Conservation (phyloP, 768 basidiomycete genomes). For the Termitomyces sp. region DNA sequence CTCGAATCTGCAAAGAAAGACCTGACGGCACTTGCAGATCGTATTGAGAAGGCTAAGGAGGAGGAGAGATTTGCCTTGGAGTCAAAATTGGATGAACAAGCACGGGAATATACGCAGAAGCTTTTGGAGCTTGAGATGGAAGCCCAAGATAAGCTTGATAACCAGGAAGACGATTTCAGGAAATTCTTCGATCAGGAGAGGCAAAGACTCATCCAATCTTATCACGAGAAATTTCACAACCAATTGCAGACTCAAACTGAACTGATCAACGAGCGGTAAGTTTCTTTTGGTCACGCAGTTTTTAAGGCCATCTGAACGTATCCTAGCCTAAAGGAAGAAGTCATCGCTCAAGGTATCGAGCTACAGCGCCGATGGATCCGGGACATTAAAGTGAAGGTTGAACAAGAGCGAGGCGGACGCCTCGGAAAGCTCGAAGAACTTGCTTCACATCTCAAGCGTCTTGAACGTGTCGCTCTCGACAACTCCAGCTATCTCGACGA, state of each 20-base stretch:
- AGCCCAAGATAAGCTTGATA: conserved; percentile 78
- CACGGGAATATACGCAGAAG: conserved; percentile 75
- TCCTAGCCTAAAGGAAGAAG: conserved; percentile 83
- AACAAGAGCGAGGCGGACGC: conserved; percentile 93
- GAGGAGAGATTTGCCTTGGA: conserved; percentile 69
- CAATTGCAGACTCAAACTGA: conserved; percentile 88
- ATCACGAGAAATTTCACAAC: conserved; percentile 79
- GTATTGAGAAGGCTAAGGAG: conserved; percentile 75
- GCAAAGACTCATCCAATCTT: conserved; percentile 62
- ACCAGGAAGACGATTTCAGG: conserved; percentile 82
- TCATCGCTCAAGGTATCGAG: conserved; percentile 95
- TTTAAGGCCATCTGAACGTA: not conserved
- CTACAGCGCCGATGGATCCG: conserved; percentile 95
- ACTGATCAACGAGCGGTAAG: conserved; percentile 90
- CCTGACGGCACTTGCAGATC: conserved; percentile 68
- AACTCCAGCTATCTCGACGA: conserved; percentile 90
- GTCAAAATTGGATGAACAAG: conserved; percentile 71
- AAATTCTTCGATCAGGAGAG: conserved; percentile 78
- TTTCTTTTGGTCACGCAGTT: not conserved
- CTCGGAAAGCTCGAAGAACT: conserved; percentile 94
- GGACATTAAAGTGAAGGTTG: conserved; percentile 92
- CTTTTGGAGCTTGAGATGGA: conserved; percentile 81
- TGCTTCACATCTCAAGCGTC: conserved; percentile 81
- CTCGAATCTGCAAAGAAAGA: conserved; percentile 79
- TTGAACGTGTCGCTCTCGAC: conserved; percentile 87